Evolutionary conservation across 495 filamentous ascomycete genomes (phyloP), one percentile per base, ranked within the genome.

Genomic region (Chaetomium cochliodes): DNA sequence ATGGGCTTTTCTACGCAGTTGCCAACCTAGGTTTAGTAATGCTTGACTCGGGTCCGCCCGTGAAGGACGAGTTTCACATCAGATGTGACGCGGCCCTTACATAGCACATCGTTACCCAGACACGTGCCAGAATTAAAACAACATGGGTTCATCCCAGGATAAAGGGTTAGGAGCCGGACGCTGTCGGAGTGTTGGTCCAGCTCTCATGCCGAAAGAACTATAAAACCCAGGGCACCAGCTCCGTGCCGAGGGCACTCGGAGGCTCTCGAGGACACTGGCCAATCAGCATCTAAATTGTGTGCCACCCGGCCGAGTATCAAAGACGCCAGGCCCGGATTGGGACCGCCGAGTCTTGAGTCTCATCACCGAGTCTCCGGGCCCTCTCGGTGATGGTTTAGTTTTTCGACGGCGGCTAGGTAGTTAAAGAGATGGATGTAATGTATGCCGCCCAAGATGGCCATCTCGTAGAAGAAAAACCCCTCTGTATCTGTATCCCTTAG

Each of bases 201-300:
- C 15, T 6, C 41, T 18, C 41, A 1, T 44, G 16, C 1, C 3
- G 39, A 41, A 41, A 12, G 39, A 11, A 41, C 39, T 41, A n/a
- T 30, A 15, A 37, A 37, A 37, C 8, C 8, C 33, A 37, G 33
- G 33, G 5, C 30, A 33, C 33, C 33, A 37, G 18, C 56, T 47
- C 39, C 15, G 59, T 30, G 22, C 67, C 67, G 67, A 69, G 25
- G 22, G 30, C 53, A 15, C 28, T 67, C 68, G 68, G 68, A 65
- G 55, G 37, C 59, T 70, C 25, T 26, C 28, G 13, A 23, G 7
- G 15, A n/a, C 8, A 25, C 15, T 37, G 41, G 30, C 68, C 68
- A 70, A 70, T 70, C 68, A 66, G 55, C 18, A 23, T 23, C 20
- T 3, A 15, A 20, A 1, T 23, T 47, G 56, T 16, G 46, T 46